Evolutionary conservation across 2,329 filamentous ascomycete genomes (phyloP), one percentile per base, ranked within the genome.

Genomic region (Harringtonia aguacate): DNA sequence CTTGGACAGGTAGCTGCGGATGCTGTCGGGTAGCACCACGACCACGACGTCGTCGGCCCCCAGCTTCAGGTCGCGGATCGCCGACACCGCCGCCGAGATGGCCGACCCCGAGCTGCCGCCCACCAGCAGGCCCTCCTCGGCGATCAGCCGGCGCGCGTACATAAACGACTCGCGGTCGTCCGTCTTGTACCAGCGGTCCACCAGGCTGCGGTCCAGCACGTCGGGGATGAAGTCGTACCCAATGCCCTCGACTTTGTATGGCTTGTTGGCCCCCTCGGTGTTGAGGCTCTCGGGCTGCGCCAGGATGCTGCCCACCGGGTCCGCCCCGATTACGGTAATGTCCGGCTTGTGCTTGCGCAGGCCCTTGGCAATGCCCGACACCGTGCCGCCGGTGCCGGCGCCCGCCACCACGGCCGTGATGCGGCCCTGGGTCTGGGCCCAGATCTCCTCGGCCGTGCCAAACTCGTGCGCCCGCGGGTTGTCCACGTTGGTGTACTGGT

Each of bases 111-210:
- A 94, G 61, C 86, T 94, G 36, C 92, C 92, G 55, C 92, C 92
- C 18, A 94, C 88, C 9, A 98, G 74, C 14, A 98, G 73, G 41
- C 92, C 92, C 65, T 98, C 92, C 62, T 98, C 92, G 15, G 87
- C 75, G 55, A 98, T 98, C 43, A 98, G 68, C 36, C 89, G 75
- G 41, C 94, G 76, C n/a, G 92, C 86, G 58, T 86, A 89, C 60
- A 80, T 73, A 67, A 98, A 98, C 3, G 89, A 89, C 60, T 95
- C 85, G 48, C 78, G 76, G 59, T 98, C 92, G 49, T 90, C 86
- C 4, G 92, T 98, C 77, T 98, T 98, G 70, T 95, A 97, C 92
- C 92, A 98, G 59, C 83, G 84, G 62, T 95, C 86, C 27, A 98
- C 85, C 6, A 76, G 62, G 24, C 80, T 65, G 57, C 83, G 86